A percentile compares a stretch with the other conserved stretches of the same genome.
phyloP scores from a whole-genome alignment of 1,284 basidiomycete genomes.

The Fomitiporia mediterranea region DNA sequence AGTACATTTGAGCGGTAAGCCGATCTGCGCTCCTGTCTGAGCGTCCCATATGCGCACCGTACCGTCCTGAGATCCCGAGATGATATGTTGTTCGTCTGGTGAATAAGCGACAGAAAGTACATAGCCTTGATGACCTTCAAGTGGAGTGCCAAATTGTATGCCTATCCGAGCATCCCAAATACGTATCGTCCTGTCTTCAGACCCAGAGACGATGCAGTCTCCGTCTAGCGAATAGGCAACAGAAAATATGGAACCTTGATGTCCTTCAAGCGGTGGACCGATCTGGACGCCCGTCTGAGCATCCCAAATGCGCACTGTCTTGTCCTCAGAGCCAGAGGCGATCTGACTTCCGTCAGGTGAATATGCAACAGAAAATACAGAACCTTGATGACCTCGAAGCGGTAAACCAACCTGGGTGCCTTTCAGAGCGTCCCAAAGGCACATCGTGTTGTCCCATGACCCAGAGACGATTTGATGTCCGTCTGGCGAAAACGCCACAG shows the following conservation, averaged over 20 bases:
- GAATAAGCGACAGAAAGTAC: conserved; percentile 78
- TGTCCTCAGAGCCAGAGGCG: background rate
- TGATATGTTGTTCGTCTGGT: conserved; percentile 72
- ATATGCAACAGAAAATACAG: background rate
- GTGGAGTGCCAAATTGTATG: background rate
- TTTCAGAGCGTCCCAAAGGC: conserved; percentile 17
- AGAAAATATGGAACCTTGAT: conserved; percentile 5
- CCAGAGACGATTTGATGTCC: conserved; percentile 5
- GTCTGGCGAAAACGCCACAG: conserved; percentile 18
- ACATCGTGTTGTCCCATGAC: conserved; percentile 18
- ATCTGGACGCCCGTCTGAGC: conserved; percentile 61
- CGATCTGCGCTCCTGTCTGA: background rate
- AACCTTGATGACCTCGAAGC: background rate
- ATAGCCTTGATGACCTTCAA: background rate
- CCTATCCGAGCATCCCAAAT: conserved; percentile 23
- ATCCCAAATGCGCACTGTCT: conserved; percentile 38
- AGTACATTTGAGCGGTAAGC: conserved; percentile 12
- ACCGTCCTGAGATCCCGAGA: conserved; percentile 87
- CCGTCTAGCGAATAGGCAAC: conserved; percentile 18
- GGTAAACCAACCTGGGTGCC: background rate
- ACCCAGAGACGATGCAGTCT: conserved; percentile 5
- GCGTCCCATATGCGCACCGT: conserved; percentile 36
- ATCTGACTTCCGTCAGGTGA: conserved; percentile 1
- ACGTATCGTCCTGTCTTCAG: conserved; percentile 18
- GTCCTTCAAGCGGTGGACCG: conserved; percentile 6